Evolutionary conservation across 768 basidiomycete genomes (phyloP).

Genomic region (Botryobasidium botryosum): DNA sequence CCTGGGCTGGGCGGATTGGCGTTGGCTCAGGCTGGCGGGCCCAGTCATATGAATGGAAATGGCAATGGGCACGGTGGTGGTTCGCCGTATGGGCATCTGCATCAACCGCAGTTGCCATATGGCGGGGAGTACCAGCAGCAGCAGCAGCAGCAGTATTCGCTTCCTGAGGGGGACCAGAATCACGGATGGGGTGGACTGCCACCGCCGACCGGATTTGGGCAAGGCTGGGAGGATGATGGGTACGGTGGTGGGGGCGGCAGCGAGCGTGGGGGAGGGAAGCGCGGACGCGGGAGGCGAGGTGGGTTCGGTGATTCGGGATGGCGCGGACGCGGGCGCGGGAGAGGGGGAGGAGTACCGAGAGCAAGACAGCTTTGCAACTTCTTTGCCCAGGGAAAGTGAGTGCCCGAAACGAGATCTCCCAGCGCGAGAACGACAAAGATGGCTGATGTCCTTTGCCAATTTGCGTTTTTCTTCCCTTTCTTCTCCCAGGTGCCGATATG

Average conservation of each 20-base stretch:
- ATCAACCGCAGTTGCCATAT: neutral
- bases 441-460: neutral
- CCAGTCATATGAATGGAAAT: neutral
- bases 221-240: slow-evolving; percentile 2
- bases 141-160: neutral
- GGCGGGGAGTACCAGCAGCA: neutral
- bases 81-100: neutral
- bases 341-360: slow-evolving; percentile 2
- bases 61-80: neutral
- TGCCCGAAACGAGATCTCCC: neutral
- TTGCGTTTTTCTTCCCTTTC: neutral
- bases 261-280: slow-evolving; percentile 10
- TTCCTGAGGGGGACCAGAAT: neutral
- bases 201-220: neutral
- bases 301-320: neutral
- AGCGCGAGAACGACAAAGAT: neutral
- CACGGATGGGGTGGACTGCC: neutral
- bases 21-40: slow-evolving; percentile 3
- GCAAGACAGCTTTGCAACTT: slow-evolving; percentile 2
- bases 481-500: slow-evolving; percentile 1
- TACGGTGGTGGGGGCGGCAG: neutral
- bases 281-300: slow-evolving; percentile 4
- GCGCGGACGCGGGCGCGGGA: neutral
- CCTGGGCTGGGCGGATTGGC: no score
- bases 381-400: slow-evolving; percentile 6